Evolutionary conservation across 306 rosid species (phyloP).

Genomic region (Fragaria vesca): DNA sequence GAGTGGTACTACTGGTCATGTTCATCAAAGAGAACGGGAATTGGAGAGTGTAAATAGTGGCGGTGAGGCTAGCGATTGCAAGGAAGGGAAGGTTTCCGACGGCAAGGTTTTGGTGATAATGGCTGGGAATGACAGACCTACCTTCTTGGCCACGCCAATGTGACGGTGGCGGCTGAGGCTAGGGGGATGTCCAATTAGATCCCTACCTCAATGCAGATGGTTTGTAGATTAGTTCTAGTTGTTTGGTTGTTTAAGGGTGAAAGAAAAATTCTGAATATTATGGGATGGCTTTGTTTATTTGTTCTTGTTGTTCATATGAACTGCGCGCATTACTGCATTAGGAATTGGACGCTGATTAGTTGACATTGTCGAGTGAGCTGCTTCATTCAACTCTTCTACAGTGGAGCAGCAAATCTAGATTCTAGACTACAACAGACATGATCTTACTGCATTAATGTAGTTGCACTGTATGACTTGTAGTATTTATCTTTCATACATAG

Average conservation of each 20-base stretch:
- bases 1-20: neutral
- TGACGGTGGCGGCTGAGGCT: neutral
- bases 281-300: neutral
- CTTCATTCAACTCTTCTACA: too few species aligned
- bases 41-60: neutral
- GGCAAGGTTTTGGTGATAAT: conserved; percentile 6
- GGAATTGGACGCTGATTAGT: neutral
- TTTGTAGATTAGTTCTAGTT: neutral
- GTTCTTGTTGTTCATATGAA: neutral
- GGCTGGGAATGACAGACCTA: neutral
- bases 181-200: neutral
- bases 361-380: neutral
- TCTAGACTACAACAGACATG: too few species aligned
- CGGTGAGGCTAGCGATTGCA: neutral
- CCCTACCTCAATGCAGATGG: neutral
- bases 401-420: too few species aligned
- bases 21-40: neutral
- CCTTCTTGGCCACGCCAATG: conserved; percentile 5
- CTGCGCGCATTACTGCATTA: neutral
- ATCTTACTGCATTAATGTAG: too few species aligned
- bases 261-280: neutral
- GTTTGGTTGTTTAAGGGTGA: neutral
- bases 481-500: too few species aligned
- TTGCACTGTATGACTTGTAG: too few species aligned
- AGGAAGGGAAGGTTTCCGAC: neutral